Evolutionary conservation across 352 stramenopile species (phyloP).

Genomic region (Saprolegnia diclina): DNA sequence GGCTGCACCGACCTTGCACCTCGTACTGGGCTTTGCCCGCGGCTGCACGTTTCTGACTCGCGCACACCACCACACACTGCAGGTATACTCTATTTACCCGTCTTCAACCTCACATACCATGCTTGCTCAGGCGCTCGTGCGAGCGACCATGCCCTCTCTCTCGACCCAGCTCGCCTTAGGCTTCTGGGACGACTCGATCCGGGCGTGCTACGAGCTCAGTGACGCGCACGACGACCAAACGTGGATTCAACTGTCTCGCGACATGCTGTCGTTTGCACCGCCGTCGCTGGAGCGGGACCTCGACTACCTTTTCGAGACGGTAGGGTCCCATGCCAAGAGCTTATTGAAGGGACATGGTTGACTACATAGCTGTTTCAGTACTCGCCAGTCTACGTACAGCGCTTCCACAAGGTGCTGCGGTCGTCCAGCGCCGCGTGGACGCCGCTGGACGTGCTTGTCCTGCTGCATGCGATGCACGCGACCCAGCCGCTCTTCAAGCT

Average conservation of each 20-base stretch:
- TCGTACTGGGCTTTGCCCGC: conserved; percentile 57
- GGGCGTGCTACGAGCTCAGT: conserved; percentile 22
- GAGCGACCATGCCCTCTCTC: not conserved
- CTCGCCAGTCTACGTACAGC: conserved; percentile 41
- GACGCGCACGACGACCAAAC: not conserved
- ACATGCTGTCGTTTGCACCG: not conserved
- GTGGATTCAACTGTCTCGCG: not conserved
- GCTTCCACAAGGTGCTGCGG: conserved; percentile 39
- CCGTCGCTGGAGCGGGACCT: conserved; percentile 10
- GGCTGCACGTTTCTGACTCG: conserved; percentile 39
- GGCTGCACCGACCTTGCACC: conserved; percentile 40
- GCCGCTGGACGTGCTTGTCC: conserved; percentile 45
- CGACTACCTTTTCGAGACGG: conserved; percentile 20
- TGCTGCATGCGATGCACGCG: conserved; percentile 66
- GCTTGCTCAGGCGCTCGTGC: not conserved
- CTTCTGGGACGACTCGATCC: conserved; percentile 16
- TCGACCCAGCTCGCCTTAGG: not conserved
- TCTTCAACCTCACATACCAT: not conserved
- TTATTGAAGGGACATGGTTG: too few species aligned
- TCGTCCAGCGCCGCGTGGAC: conserved; percentile 17
- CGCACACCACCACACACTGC: conserved; percentile 47
- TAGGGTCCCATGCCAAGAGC: too few species aligned
- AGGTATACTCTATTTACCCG: conserved; percentile 31
- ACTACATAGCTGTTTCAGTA: conserved; percentile 52
- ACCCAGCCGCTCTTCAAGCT: conserved; percentile 73